phyloP scores from a whole-genome alignment of 768 basidiomycete genomes.

The Termitomyces sp. region DNA sequence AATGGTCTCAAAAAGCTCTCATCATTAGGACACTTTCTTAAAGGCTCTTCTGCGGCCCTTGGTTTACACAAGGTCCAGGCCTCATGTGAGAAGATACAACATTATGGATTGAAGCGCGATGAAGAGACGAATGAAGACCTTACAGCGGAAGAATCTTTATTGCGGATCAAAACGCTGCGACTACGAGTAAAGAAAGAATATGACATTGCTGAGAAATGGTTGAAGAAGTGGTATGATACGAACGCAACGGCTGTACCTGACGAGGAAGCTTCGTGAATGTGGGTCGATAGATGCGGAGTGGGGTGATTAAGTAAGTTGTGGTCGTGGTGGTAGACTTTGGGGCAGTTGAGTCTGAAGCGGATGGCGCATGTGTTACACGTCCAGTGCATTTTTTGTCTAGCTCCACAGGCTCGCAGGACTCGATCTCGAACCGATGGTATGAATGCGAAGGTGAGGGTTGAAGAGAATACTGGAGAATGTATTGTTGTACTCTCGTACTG shows the following conservation, averaged over 20 bases:
- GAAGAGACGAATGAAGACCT: conserved; percentile 42
- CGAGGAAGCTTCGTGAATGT: not conserved
- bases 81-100: conserved; percentile 88
- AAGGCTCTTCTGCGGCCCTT: conserved; percentile 93
- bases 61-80: conserved; percentile 78
- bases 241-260: conserved; percentile 3
- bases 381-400: not conserved
- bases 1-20: conserved; percentile 66
- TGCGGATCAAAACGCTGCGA: conserved; percentile 52
- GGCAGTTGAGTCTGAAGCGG: not conserved
- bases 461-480: not conserved
- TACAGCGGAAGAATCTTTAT: conserved; percentile 42
- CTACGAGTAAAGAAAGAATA: conserved; percentile 63
- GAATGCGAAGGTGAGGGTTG: not conserved
- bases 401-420: not conserved
- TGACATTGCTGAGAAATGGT: conserved; percentile 57
- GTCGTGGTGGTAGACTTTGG: not conserved
- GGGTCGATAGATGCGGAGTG: not conserved
- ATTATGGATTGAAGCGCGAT: conserved; percentile 69
- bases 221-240: conserved; percentile 42
- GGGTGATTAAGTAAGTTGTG: not conserved
- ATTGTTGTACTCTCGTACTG: conserved; percentile 2
- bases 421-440: not conserved
- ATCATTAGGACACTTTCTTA: conserved; percentile 86
- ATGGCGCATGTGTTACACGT: not conserved